Evolutionary conservation across 1,284 basidiomycete genomes (phyloP).

Genomic region (Phylloporus sp.): DNA sequence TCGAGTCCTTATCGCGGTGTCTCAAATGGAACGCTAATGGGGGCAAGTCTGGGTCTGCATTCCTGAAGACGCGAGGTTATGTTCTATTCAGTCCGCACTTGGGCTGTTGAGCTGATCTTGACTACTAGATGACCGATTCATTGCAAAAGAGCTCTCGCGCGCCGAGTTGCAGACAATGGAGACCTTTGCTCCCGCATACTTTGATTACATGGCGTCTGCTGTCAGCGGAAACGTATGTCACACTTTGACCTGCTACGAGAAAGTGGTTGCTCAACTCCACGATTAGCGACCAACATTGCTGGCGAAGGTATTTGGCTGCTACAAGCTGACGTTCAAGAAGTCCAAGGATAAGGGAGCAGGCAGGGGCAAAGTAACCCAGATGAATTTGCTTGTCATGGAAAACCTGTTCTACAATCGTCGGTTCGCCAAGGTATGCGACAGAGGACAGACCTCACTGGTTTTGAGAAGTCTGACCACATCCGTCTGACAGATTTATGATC

Average conservation of each 20-base stretch:
- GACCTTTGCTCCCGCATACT: constrained; percentile 97
- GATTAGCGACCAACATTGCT: constrained; percentile 90
- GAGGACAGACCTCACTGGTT: neutral
- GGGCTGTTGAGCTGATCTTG: constrained; percentile 9
- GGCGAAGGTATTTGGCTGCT: constrained; percentile 98
- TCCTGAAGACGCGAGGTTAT: constrained; percentile 91
- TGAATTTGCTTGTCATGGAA: constrained; percentile 98
- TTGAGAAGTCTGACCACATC: constrained; percentile 7
- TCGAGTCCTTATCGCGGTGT: constrained; percentile 93
- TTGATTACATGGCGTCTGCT: constrained; percentile 94
- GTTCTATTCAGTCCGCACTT: neutral
- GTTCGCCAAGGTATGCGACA: constrained; percentile 75
- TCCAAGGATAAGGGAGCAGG: constrained; percentile 68
- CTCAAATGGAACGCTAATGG: constrained; percentile 96
- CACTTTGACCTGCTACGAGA: neutral
- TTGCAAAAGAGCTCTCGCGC: constrained; percentile 95
- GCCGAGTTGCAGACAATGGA: constrained; percentile 95
- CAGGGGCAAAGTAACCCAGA: constrained; percentile 83
- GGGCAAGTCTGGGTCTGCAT: constrained; percentile 96
- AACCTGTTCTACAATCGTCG: constrained; percentile 94
- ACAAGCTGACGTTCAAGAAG: constrained; percentile 93
- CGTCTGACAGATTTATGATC: constrained; percentile 82
- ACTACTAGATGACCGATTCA: constrained; percentile 90
- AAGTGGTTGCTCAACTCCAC: constrained; percentile 10
- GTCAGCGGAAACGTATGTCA: constrained; percentile 75